These are phyloP conservation scores for Saksenaea vasiformis DNA, from an alignment of 371 early-diverging fungal genomes.

Conservation along the genomic window DNA sequence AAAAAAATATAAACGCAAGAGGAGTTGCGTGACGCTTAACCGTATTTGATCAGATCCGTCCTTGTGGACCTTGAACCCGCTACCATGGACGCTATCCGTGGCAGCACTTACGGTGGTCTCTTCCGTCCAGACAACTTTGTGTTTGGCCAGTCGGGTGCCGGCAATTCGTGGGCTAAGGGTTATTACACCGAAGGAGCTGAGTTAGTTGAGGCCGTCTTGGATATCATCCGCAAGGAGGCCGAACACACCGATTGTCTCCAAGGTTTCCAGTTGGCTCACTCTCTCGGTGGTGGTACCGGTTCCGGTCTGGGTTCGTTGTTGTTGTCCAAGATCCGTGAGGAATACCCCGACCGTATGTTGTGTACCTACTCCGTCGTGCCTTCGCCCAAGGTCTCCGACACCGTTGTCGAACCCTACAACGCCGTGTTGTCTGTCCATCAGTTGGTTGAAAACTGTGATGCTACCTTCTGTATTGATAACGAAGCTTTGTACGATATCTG, in stretches of 20 bases:
- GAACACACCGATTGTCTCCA: constrained; percentile 86
- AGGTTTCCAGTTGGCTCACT: constrained; percentile 89
- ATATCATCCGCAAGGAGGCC: constrained; percentile 84
- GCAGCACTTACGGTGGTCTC: constrained; percentile 65
- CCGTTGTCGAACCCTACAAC: constrained; percentile 94
- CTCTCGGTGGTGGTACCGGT: constrained; percentile 91
- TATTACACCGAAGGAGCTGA: constrained; percentile 94
- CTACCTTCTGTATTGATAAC: constrained; percentile 99
- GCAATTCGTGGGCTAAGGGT: constrained; percentile 95
- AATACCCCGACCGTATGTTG: constrained; percentile 93
- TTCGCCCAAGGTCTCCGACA: constrained; percentile 89
- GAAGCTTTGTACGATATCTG: constrained; percentile 94
- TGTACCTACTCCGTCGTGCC: constrained; percentile 94
- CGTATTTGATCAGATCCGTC: constrained; percentile 73
- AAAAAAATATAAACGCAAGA: neutral
- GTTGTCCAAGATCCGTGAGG: constrained; percentile 89
- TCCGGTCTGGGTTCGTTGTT: constrained; percentile 88
- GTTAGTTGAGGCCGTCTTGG: constrained; percentile 80
- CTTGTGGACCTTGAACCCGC: constrained; percentile 99
- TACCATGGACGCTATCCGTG: constrained; percentile 95
- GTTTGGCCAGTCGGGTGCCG: constrained; percentile 88
- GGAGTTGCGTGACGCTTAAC: neutral
- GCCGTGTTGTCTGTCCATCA: constrained; percentile 87
- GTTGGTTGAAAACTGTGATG: constrained; percentile 90
- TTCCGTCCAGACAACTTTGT: constrained; percentile 91